Evolutionary conservation across 129 eudicot genomes (phyloP).

Genomic region (Flaveria brownii): DNA sequence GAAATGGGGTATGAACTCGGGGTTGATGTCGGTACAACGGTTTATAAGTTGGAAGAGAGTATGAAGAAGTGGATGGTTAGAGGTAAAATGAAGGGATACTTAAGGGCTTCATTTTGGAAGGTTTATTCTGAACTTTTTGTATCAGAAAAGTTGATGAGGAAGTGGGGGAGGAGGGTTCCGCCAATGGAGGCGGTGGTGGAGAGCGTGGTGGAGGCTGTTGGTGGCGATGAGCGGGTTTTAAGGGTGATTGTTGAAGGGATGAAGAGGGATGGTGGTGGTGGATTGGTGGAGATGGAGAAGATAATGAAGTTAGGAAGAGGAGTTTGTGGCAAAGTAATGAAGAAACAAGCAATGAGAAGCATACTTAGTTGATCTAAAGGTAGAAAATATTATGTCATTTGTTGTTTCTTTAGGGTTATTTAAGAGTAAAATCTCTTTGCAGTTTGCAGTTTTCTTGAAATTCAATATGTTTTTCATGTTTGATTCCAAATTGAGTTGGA

Average conservation of each 20-base stretch:
- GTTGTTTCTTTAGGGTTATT: constrained; percentile 13
- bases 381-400: constrained; percentile 16
- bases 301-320: constrained; percentile 88
- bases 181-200: constrained; percentile 63
- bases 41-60: constrained; percentile 70
- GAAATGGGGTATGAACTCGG: constrained; percentile 67
- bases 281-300: constrained; percentile 76
- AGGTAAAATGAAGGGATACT: constrained; percentile 75
- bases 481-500: constrained; percentile 27
- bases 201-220: constrained; percentile 76
- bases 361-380: constrained; percentile 48
- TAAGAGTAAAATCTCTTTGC: constrained; percentile 33
- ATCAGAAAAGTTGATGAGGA: constrained; percentile 71
- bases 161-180: constrained; percentile 82
- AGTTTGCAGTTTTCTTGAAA: constrained; percentile 7
- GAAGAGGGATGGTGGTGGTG: constrained; percentile 58
- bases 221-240: constrained; percentile 77
- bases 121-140: constrained; percentile 63
- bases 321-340: constrained; percentile 81
- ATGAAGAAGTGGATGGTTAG: constrained; percentile 80
- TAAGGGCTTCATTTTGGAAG: constrained; percentile 89
- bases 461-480: not conserved
- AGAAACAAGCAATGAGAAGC: constrained; percentile 77
- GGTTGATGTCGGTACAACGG: constrained; percentile 59
- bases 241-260: constrained; percentile 62